Base-by-base conservation (phyloP, 1,284 basidiomycete genomes). In the Bondarzewia mesenterica region DNA sequence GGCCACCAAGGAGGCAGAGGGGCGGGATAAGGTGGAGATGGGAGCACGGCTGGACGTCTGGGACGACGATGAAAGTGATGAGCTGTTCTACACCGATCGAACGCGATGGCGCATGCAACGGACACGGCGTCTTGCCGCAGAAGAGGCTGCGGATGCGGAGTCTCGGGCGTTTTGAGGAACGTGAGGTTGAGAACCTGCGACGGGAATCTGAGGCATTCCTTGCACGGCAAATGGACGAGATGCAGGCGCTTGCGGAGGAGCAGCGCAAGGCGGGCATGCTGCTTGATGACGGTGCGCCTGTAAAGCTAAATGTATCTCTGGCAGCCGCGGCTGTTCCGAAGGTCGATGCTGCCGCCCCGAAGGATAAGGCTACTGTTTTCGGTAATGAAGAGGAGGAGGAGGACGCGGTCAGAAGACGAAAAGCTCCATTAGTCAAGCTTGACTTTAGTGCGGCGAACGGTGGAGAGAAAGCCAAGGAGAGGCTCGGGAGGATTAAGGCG, bases 1-100 rank as follows among this genome's bases (percentile, higher is more conserved):
- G 15, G 77, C 80, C 5, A 78, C 85, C 42, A 77, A 74, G 38
- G 88, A 91, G 48, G 77, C 80, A 4, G 86, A 93, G 59, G 82
- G 86, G 26, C 76, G 82, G 5, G 88, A 87, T 57, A 72, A 78
- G 14, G 59, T 79, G 14, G 82, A 86, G 60, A 85, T 89, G 73
- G 75, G 78, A 27, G 73, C 81, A 22, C 74, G 85, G 4, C 68
- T 93, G 21, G 84, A 86, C 51, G 67, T 84, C 1, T 94, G 89
- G 88, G 91, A 95, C 58, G 92, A 95, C 58, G 92, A 94, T 53
- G 88, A 92, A 60, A 86, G 85, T 54, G 87, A 89, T 52, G 91
- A 93, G 55, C 59, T 81, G 22, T 94, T 90, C 67, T 93, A 92
- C 58, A 75, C 84, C 36, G 92, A 95, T 59, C 77, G 90, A 23